A percentile compares a stretch with the other conserved stretches of the same genome.
Conservation (phyloP, 139 green algal species). For the Diplosphaera chodatii region DNA sequence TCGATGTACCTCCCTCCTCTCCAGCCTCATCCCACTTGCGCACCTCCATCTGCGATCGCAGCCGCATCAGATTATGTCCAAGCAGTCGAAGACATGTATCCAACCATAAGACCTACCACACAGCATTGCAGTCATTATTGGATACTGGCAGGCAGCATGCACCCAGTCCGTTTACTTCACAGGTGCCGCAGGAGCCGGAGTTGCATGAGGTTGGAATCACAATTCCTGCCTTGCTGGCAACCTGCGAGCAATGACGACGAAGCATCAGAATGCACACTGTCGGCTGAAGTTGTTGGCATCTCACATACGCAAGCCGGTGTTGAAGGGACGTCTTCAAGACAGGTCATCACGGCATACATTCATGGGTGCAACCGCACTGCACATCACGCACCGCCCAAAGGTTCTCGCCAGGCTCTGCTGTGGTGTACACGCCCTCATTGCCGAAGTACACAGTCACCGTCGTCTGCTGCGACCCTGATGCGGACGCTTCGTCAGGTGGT, state of each 20-base stretch:
- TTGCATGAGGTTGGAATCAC: neutral
- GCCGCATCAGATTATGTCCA: no score
- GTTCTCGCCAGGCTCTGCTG: neutral
- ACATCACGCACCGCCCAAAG: neutral
- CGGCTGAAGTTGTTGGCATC: no score
- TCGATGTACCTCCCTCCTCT: neutral
- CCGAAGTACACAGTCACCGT: neutral
- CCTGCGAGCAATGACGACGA: neutral
- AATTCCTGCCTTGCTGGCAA: neutral
- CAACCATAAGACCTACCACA: no score
- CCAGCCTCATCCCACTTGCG: neutral
- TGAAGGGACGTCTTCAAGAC: no score
- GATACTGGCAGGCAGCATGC: neutral
- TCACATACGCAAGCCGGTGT: neutral
- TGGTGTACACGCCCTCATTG: neutral
- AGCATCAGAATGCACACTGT: no score
- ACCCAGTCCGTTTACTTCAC: neutral
- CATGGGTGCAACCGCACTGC: no score
- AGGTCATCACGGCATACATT: no score
- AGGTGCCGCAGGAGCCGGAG: neutral
- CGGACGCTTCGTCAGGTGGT: no score
- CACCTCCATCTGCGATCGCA: neutral
- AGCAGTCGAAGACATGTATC: no score
- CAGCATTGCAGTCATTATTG: no score
- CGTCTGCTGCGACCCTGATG: no score